Conservation (phyloP, 2,329 filamentous ascomycete species). For the Capronia epimyces region DNA sequence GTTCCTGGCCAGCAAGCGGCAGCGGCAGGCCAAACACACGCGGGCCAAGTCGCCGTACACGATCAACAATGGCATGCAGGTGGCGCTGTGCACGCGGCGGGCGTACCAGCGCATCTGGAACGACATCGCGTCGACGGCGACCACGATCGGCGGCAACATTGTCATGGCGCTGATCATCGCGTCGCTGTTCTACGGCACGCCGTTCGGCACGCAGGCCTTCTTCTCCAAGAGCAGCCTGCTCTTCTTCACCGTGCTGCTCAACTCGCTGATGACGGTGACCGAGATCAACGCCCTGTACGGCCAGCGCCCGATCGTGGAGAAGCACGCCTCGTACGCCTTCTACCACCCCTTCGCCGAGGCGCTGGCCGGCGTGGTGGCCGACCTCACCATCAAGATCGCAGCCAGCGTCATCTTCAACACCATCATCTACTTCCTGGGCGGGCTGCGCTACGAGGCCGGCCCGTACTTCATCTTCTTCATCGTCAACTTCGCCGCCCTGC, state of each 20-base stretch:
- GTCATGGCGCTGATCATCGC: constrained; percentile 72
- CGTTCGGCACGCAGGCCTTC: constrained; percentile 62
- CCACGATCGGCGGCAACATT: constrained; percentile 62
- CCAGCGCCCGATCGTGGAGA: constrained; percentile 86
- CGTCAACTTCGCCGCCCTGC: constrained; percentile 54
- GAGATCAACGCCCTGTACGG: constrained; percentile 60
- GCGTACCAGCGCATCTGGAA: constrained; percentile 71
- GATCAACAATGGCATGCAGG: constrained; percentile 57
- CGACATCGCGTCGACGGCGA: constrained; percentile 69
- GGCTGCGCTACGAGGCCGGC: constrained; percentile 65
- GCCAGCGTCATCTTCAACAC: constrained; percentile 73
- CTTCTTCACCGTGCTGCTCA: constrained; percentile 84
- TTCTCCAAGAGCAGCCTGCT: constrained; percentile 72
- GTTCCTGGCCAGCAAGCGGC: constrained; percentile 33
- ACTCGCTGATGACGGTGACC: constrained; percentile 53
- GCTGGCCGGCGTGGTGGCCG: constrained; percentile 76
- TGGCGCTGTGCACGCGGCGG: constrained; percentile 72
- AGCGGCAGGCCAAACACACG: constrained; percentile 54
- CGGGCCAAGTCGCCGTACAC: constrained; percentile 53
- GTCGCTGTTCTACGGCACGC: constrained; percentile 74
- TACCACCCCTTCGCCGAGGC: constrained; percentile 87
- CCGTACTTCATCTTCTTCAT: constrained; percentile 83
- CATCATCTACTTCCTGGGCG: constrained; percentile 79
- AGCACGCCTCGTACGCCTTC: constrained; percentile 79
- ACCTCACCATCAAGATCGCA: constrained; percentile 71